Evolutionary conservation across 495 filamentous ascomycete genomes (phyloP), one percentile per base, ranked within the genome.

Genomic region (Talaromyces thailandensis): DNA sequence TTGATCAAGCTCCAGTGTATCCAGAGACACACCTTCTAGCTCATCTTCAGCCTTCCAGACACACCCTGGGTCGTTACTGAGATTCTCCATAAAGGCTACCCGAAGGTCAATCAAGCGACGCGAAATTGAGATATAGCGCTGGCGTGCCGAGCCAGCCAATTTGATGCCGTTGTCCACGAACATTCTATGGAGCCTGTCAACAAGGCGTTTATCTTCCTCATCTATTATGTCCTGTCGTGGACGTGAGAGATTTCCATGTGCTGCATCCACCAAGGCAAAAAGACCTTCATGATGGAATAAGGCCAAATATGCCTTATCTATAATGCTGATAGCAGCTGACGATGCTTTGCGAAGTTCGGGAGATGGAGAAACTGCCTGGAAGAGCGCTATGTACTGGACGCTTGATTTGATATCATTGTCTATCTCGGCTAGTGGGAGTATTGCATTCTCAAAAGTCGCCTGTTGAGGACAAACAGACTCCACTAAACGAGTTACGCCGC

Each of bases 341-440:
- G 84, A 86, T 4, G 86, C 86, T 75, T 88, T 82, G 9, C 90
- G 85, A 29, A 94, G 81, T 32, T 78, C 82, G 66, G 82, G 77
- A 66, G 91, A 77, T 12, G 79, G 81, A 29, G 86, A 89, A 12
- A 93, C 88, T 56, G 90, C 86, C 71, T 93, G 89, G 73, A 92
- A 94, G 69, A 94, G 93, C 65, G 77, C 75, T 31, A 90, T 74
- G 61, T 90, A 84, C 45, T 84, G 80, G 31, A 76, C 72, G 64
- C 82, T 79, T n/a, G 90, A 76, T 0, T 76, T 77, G 64, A 79
- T 78, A 5, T 70, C 65, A 65, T 92, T 86, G 75, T 92, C 88
- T 67, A 91, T 84, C 29, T 84, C 74, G 55, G 81, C 82, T 65
- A 90, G 80, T 6, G 86, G 85, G 21, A 72, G 73, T 35, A 93